Evolutionary conservation across 192 early-diverging fungal species (phyloP).

Genomic region (Thamnidium elegans): DNA sequence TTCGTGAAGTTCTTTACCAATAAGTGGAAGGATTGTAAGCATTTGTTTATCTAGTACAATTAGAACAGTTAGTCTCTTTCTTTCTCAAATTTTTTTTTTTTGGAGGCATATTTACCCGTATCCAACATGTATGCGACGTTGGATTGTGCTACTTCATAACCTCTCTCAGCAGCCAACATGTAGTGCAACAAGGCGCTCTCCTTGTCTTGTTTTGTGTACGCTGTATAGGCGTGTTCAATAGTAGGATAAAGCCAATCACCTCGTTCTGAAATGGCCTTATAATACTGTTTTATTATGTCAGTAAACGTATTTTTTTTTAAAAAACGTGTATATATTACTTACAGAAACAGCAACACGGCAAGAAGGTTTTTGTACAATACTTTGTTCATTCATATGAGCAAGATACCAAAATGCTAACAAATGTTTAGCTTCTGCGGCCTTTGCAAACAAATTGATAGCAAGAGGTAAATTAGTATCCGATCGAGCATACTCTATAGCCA

Average conservation of each 20-base stretch:
- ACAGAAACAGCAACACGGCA: constrained; percentile 71
- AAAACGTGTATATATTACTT: constrained; percentile 15
- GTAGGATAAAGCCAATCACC: constrained; percentile 83
- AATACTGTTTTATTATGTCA: constrained; percentile 42
- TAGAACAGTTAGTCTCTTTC: neutral
- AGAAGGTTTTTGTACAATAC: constrained; percentile 42
- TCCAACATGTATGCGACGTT: constrained; percentile 93
- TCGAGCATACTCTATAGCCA: constrained; percentile 51
- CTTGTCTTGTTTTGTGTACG: constrained; percentile 58
- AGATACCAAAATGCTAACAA: constrained; percentile 80
- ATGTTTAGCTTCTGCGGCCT: constrained; percentile 63
- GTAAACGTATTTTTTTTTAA: neutral
- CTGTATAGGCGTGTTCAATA: constrained; percentile 54
- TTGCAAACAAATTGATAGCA: constrained; percentile 53
- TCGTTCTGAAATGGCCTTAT: constrained; percentile 77
- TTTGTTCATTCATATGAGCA: constrained; percentile 65
- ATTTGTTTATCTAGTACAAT: constrained; percentile 11
- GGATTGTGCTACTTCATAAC: constrained; percentile 81
- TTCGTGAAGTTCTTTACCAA: neutral
- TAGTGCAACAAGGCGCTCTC: constrained; percentile 72
- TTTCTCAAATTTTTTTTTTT: neutral
- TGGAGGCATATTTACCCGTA: constrained; percentile 30
- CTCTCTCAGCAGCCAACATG: constrained; percentile 85
- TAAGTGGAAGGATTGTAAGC: neutral
- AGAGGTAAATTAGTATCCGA: constrained; percentile 22